These are phyloP conservation scores for Warburgia ugandensis DNA, from an alignment of 164 flowering plant genomes.

Conservation along the genomic window DNA sequence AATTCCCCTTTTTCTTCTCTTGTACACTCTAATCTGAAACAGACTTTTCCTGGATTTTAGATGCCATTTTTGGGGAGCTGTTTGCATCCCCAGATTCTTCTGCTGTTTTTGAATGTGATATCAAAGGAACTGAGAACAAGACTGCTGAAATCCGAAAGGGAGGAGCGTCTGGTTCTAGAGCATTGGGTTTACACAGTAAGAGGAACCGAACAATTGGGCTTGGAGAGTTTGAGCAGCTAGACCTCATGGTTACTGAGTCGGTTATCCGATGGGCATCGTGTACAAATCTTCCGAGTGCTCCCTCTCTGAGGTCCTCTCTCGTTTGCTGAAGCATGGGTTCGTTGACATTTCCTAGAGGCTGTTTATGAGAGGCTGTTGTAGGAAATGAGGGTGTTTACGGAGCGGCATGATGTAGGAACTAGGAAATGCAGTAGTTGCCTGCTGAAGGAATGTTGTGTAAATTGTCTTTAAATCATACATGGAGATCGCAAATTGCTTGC, in stretches of 20 bases:
- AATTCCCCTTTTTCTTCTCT: background rate
- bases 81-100: slow-evolving; percentile 23
- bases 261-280: slow-evolving; percentile 92
- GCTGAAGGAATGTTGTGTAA: background rate
- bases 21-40: background rate
- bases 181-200: slow-evolving; percentile 43
- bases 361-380: background rate
- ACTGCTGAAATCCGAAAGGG: slow-evolving; percentile 27
- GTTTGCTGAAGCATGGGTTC: slow-evolving; percentile 52
- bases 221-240: slow-evolving; percentile 69
- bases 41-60: slow-evolving; percentile 23
- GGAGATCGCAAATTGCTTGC: too few relatives aligned
- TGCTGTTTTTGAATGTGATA: slow-evolving; percentile 11
- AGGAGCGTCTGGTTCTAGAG: slow-evolving; percentile 27
- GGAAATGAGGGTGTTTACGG: background rate
- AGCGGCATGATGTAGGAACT: background rate
- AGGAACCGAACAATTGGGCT: slow-evolving; percentile 80
- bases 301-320: slow-evolving; percentile 69
- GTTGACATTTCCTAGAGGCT: too few relatives aligned
- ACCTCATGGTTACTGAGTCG: slow-evolving; percentile 67
- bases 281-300: slow-evolving; percentile 54
- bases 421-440: background rate
- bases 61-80: slow-evolving; percentile 26
- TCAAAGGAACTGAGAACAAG: slow-evolving; percentile 15
- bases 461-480: too few relatives aligned